Conservation (phyloP, 1,284 basidiomycete species). For the Ganoderma meredithae region DNA sequence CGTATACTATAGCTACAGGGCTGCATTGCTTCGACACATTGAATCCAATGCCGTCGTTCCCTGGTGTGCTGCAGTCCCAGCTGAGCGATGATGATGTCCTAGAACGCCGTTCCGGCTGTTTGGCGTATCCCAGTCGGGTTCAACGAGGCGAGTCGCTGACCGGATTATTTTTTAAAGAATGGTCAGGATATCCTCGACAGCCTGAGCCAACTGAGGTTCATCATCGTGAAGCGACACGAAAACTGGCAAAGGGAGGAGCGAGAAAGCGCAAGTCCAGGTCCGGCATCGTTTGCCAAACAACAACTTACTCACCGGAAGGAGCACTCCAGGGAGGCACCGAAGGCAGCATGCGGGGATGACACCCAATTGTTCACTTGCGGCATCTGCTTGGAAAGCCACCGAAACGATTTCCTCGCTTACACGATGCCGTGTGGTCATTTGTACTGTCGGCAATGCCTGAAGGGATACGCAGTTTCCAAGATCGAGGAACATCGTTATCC, state of each 20-base stretch:
- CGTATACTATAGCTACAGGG: too few species aligned
- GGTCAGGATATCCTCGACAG: slow-evolving; percentile 68
- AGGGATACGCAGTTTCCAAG: slow-evolving; percentile 52
- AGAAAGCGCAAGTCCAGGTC: slow-evolving; percentile 27
- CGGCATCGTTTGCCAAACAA: slow-evolving; percentile 35
- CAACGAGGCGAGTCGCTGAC: too few species aligned
- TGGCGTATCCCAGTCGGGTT: too few species aligned
- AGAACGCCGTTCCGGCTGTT: too few species aligned
- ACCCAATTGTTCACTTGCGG: slow-evolving; percentile 46
- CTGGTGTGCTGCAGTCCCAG: too few species aligned
- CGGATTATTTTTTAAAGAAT: slow-evolving; percentile 53
- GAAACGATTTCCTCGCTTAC: slow-evolving; percentile 53
- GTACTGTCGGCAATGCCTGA: slow-evolving; percentile 66
- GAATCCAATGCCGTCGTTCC: too few species aligned
- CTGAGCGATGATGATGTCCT: too few species aligned
- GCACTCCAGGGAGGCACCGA: slow-evolving; percentile 46
- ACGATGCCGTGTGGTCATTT: slow-evolving; percentile 57
- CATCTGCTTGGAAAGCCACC: slow-evolving; percentile 62
- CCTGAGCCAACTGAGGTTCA: slow-evolving; percentile 44
- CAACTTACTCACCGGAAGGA: slow-evolving; percentile 44
- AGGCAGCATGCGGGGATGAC: slow-evolving; percentile 47
- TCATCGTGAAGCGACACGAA: slow-evolving; percentile 47
- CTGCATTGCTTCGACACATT: too few species aligned
- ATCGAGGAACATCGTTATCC: slow-evolving; percentile 64
- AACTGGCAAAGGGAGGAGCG: slow-evolving; percentile 38